Percentiles rank a stretch among this genome's conserved stretches.
Evolutionary conservation across 345 rosid genomes (phyloP).

Genomic region (Geranium brycei): DNA sequence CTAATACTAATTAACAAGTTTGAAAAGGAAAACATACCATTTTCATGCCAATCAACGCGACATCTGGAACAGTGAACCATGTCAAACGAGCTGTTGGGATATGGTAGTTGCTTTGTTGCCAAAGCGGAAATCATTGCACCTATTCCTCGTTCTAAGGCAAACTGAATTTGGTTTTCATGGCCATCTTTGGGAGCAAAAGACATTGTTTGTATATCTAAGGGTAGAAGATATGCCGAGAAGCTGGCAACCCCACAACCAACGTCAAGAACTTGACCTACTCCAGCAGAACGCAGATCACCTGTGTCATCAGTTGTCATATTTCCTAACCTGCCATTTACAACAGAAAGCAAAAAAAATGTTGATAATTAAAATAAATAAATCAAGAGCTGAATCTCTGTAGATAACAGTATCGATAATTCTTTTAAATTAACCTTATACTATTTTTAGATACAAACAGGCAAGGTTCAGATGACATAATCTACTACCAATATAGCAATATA

Average conservation of each 20-base stretch:
- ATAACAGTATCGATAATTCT: too few relatives aligned
- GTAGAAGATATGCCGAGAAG: slow-evolving; percentile 85
- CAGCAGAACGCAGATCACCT: slow-evolving; percentile 78
- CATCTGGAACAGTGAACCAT: slow-evolving; percentile 98
- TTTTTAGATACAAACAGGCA: too few relatives aligned
- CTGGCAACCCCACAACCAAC: slow-evolving; percentile 99
- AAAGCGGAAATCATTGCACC: slow-evolving; percentile 77
- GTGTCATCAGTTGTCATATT: slow-evolving; percentile 58
- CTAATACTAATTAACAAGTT: background rate
- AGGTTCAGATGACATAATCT: too few relatives aligned
- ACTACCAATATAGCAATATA: too few relatives aligned
- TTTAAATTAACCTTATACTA: too few relatives aligned
- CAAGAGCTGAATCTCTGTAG: too few relatives aligned
- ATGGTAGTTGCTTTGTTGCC: slow-evolving; percentile 78
- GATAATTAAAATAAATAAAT: too few relatives aligned
- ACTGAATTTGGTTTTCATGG: slow-evolving; percentile 95
- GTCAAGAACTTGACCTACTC: slow-evolving; percentile 76
- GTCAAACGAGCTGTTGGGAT: slow-evolving; percentile 81
- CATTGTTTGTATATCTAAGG: slow-evolving; percentile 74
- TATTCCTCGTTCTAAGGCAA: slow-evolving; percentile 87
- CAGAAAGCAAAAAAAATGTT: too few relatives aligned
- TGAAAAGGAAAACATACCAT: slow-evolving; percentile 41
- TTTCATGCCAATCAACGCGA: slow-evolving; percentile 90
- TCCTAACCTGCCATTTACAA: slow-evolving; percentile 44
- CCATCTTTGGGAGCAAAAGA: slow-evolving; percentile 94